Percentiles rank a stretch among this genome's conserved stretches.
Evolutionary conservation across 2,329 filamentous ascomycete genomes (phyloP).

Genomic region (Fusarium acutatum): DNA sequence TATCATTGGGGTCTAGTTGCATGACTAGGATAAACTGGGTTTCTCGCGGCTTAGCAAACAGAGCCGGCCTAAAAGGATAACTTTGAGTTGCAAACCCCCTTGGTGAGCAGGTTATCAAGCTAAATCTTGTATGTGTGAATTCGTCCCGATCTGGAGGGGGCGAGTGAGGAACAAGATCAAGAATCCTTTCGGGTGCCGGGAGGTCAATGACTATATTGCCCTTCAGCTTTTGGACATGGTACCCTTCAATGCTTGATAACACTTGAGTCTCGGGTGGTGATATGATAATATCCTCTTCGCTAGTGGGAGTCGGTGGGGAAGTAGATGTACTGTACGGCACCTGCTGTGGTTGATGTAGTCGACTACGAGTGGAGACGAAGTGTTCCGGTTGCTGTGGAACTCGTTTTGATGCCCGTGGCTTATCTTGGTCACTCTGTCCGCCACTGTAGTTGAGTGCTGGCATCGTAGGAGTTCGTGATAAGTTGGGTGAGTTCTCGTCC

Average conservation of each 20-base stretch:
- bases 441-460: no score
- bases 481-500: no score
- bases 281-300: neutral
- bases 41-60: neutral
- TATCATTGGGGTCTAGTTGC: fast-evolving
- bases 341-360: no score
- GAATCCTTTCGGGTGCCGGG: neutral
- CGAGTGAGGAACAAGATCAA: neutral
- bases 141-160: neutral
- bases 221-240: fast-evolving
- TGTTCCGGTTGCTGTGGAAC: no score
- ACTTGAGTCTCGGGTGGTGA: fast-evolving
- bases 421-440: no score
- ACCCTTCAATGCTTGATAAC: fast-evolving
- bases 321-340: no score
- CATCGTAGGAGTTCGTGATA: no score
- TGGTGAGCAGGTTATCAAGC: fast-evolving
- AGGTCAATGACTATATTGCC: neutral
- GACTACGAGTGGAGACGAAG: no score
- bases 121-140: neutral
- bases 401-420: no score
- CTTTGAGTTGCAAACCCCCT: fast-evolving
- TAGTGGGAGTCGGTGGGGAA: no score
- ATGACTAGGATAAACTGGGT: neutral
- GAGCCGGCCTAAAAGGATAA: neutral